phyloP scores from a whole-genome alignment of 1,284 basidiomycete species.

The Vanrija sp. region DNA sequence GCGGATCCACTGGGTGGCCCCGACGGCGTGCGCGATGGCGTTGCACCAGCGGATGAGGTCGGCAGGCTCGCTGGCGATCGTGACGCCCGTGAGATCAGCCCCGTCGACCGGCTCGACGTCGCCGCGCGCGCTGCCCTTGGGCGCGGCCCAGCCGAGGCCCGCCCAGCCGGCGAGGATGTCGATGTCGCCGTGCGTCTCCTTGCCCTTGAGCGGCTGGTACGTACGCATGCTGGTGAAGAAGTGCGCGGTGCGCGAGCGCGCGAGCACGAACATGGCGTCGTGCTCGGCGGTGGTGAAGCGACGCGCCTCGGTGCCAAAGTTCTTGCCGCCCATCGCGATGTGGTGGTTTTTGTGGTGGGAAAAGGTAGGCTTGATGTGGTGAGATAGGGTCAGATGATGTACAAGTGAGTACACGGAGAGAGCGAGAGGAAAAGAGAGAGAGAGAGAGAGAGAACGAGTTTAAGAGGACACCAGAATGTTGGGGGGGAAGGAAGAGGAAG shows the following conservation, averaged over 20 bases:
- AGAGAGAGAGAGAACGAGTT: not conserved
- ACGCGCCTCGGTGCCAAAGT: constrained; percentile 20
- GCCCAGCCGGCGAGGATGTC: constrained; percentile 30
- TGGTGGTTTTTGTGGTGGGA: not conserved
- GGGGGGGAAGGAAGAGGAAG: too few relatives aligned
- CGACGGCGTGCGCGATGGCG: constrained; percentile 6
- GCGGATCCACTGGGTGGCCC: constrained; percentile 6
- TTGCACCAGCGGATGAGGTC: constrained; percentile 9
- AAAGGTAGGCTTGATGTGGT: not conserved
- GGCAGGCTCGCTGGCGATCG: not conserved
- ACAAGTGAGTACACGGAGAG: not conserved
- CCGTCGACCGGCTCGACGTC: not conserved
- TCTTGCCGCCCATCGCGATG: constrained; percentile 38
- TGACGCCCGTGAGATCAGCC: too few relatives aligned
- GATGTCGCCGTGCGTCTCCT: constrained; percentile 36
- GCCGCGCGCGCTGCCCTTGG: constrained; percentile 2
- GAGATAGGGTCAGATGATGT: not conserved
- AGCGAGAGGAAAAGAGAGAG: not conserved
- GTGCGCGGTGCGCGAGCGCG: constrained; percentile 1
- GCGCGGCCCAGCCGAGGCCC: constrained; percentile 4
- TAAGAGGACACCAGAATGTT: not conserved
- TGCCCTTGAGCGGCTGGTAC: constrained; percentile 10
- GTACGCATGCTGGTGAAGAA: constrained; percentile 7
- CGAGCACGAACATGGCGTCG: constrained; percentile 5
- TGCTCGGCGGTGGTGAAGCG: constrained; percentile 24